Percentiles rank a stretch among this genome's conserved stretches.
These are phyloP conservation scores for Colletotrichum noveboracense DNA, from an alignment of 2,329 filamentous ascomycete species.

Conservation along the genomic window DNA sequence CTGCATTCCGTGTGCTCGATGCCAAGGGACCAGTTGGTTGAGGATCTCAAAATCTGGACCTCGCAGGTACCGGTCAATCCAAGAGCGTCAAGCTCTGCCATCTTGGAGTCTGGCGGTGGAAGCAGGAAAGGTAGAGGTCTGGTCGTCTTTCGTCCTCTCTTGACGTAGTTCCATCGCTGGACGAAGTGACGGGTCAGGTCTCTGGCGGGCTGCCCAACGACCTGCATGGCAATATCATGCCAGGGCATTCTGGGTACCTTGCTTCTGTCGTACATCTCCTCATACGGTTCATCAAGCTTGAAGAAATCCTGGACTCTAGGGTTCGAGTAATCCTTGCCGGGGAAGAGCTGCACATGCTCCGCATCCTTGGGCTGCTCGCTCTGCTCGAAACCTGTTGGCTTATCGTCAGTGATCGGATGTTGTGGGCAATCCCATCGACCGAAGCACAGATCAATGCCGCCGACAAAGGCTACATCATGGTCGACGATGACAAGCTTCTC, in stretches of 20 bases:
- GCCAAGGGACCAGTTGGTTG: conserved; percentile 89
- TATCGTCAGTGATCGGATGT: conserved; percentile 89
- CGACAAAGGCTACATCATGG: conserved; percentile 93
- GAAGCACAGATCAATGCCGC: conserved; percentile 95
- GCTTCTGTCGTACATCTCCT: conserved; percentile 96
- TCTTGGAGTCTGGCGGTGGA: conserved; percentile 89
- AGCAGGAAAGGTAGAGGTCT: conserved; percentile 92
- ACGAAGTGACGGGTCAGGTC: conserved; percentile 96
- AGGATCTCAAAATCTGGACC: conserved; percentile 92
- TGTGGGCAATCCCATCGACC: conserved; percentile 97
- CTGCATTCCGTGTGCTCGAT: conserved; percentile 89
- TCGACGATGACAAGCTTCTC: conserved; percentile 98
- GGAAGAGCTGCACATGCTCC: conserved; percentile 94
- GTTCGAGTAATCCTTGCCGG: conserved; percentile 98
- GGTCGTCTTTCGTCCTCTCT: conserved; percentile 90
- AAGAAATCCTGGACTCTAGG: conserved; percentile 96
- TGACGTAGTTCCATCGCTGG: conserved; percentile 96
- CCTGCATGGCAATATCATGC: conserved; percentile 98
- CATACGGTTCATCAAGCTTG: conserved; percentile 89
- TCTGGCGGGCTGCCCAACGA: conserved; percentile 92
- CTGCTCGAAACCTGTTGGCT: conserved; percentile 90
- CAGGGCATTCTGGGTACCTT: conserved; percentile 94
- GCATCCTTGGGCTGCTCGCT: conserved; percentile 81
- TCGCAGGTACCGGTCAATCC: conserved; percentile 95
- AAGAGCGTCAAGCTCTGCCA: conserved; percentile 83